A percentile compares a stretch with the other conserved stretches of the same genome.
These are phyloP conservation scores for Ustilago bromivora DNA, from an alignment of 1,284 basidiomycete species.

Conservation along the genomic window DNA sequence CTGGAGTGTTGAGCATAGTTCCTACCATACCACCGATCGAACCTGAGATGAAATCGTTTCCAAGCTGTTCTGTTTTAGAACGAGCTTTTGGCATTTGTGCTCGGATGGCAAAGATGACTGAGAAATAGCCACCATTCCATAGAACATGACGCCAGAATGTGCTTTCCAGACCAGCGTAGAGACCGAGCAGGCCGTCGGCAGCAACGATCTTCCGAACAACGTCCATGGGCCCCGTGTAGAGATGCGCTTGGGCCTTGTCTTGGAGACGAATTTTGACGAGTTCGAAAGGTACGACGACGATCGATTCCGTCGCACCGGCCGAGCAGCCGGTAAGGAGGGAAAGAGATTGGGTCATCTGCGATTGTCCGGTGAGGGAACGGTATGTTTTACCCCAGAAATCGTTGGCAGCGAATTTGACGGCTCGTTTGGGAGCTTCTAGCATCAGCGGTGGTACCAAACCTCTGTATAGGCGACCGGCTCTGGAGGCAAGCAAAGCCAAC, in stretches of 20 bases:
- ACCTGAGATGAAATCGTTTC: constrained; percentile 94
- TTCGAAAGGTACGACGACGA: constrained; percentile 97
- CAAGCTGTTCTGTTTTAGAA: constrained; percentile 76
- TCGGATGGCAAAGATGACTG: constrained; percentile 85
- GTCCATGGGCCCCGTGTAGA: constrained; percentile 90
- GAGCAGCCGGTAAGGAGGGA: constrained; percentile 90
- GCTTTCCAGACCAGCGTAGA: constrained; percentile 74
- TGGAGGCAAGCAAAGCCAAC: background rate
- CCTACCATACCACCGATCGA: constrained; percentile 90
- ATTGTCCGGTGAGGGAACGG: constrained; percentile 74
- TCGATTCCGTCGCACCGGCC: constrained; percentile 92
- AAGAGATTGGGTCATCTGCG: constrained; percentile 87
- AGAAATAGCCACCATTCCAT: constrained; percentile 76
- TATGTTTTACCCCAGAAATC: constrained; percentile 83
- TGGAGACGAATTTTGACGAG: constrained; percentile 92
- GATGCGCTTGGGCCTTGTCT: constrained; percentile 83
- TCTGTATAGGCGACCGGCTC: constrained; percentile 83
- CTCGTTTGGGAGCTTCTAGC: constrained; percentile 96
- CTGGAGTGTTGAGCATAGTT: constrained; percentile 80
- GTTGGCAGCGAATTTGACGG: constrained; percentile 90
- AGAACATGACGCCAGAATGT: constrained; percentile 63
- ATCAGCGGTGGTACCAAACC: constrained; percentile 93
- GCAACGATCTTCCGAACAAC: constrained; percentile 91
- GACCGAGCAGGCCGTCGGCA: constrained; percentile 85
- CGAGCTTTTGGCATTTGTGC: constrained; percentile 82